These are phyloP conservation scores for Cladophialophora yegresii DNA, from an alignment of 2,329 filamentous ascomycete species.

Conservation along the genomic window DNA sequence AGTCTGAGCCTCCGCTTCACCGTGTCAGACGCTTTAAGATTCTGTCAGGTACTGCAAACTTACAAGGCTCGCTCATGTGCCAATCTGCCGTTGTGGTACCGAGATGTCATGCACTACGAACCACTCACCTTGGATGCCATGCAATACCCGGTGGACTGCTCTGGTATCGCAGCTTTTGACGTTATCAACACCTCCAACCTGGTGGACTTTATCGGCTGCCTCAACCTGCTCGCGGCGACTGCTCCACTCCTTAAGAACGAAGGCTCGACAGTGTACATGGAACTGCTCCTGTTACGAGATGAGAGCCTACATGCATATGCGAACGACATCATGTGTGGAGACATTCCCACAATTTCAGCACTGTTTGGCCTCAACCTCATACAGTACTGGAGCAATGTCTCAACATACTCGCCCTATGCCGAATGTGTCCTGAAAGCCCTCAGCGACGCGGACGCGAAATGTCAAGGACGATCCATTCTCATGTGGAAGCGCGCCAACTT, in stretches of 20 bases:
- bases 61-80: conserved; percentile 38
- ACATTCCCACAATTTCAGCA: conserved; percentile 52
- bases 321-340: conserved; percentile 50
- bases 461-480: background rate
- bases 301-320: conserved; percentile 41
- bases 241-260: conserved; percentile 51
- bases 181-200: conserved; percentile 60
- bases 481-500: conserved; percentile 2
- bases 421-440: background rate
- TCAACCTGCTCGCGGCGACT: conserved; percentile 53
- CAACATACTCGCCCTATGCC: conserved; percentile 15
- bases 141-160: conserved; percentile 45
- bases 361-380: conserved; percentile 55
- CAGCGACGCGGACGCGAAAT: background rate
- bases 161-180: conserved; percentile 53
- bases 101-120: conserved; percentile 46
- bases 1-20: conserved; percentile 51
- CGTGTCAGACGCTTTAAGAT: conserved; percentile 53
- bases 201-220: conserved; percentile 47
- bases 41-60: conserved; percentile 57
- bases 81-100: conserved; percentile 48
- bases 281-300: conserved; percentile 47
- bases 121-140: conserved; percentile 44
- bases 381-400: conserved; percentile 54
- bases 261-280: conserved; percentile 54